A percentile compares a stretch with the other conserved stretches of the same genome.
Evolutionary conservation across 371 early-diverging fungal species (phyloP).

Genomic region (Entomophthora muscae): DNA sequence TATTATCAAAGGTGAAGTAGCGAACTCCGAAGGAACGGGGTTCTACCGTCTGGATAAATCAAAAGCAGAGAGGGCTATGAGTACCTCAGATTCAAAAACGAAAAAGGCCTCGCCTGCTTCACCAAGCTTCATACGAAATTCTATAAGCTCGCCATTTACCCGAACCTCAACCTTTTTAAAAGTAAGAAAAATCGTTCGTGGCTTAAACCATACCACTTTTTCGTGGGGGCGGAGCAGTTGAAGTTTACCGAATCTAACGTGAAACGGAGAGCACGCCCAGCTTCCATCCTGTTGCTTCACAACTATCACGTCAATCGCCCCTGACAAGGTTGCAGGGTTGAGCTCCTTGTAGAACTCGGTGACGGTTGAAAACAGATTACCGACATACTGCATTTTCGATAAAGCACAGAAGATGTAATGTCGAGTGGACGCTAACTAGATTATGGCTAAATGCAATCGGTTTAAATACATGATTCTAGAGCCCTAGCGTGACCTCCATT

Average conservation of each 20-base stretch:
- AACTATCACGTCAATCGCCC: conserved; percentile 97
- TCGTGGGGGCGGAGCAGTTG: conserved; percentile 77
- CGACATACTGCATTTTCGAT: conserved; percentile 42
- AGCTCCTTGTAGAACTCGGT: conserved; percentile 89
- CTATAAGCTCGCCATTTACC: conserved; percentile 66
- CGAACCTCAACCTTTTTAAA: conserved; percentile 40
- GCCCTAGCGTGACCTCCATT: too few relatives aligned
- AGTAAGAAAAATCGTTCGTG: neutral
- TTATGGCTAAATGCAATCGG: too few relatives aligned
- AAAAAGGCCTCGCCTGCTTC: conserved; percentile 98
- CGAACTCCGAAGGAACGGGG: conserved; percentile 10
- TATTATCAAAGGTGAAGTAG: conserved; percentile 9
- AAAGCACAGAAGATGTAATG: too few relatives aligned
- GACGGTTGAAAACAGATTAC: conserved; percentile 52
- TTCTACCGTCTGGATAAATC: too few relatives aligned
- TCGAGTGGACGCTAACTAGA: too few relatives aligned
- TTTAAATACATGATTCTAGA: too few relatives aligned
- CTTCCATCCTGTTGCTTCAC: conserved; percentile 68
- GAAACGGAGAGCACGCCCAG: conserved; percentile 87
- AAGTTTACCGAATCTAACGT: conserved; percentile 96
- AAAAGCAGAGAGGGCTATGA: too few relatives aligned
- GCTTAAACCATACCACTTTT: conserved; percentile 24
- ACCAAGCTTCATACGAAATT: conserved; percentile 91
- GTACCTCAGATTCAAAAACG: conserved; percentile 31
- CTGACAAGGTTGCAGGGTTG: conserved; percentile 94